These are phyloP conservation scores for Pseudogymnoascus sp. DNA, from an alignment of 2,329 filamentous ascomycete genomes.

Conservation along the genomic window DNA sequence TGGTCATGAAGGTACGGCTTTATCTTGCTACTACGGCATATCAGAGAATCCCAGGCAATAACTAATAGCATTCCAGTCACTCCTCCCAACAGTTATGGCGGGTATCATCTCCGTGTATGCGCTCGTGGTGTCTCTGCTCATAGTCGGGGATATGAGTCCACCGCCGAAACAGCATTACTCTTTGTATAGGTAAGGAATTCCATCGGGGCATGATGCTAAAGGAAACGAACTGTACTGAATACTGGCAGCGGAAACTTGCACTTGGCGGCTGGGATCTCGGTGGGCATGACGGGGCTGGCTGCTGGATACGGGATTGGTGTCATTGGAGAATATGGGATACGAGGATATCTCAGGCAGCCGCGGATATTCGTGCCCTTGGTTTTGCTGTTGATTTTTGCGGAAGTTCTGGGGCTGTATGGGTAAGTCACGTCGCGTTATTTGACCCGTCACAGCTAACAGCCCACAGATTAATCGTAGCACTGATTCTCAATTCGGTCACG, in stretches of 20 bases:
- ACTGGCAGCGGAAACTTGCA: background rate
- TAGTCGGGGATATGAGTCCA: background rate
- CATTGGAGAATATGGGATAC: background rate
- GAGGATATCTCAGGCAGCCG: background rate
- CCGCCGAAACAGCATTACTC: background rate
- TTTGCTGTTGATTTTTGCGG: background rate
- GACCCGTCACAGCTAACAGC: background rate
- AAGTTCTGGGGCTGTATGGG: background rate
- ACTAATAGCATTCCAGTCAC: background rate
- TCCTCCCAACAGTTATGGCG: background rate
- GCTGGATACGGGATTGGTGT: background rate
- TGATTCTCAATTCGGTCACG: background rate
- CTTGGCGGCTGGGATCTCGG: background rate
- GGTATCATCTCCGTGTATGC: background rate
- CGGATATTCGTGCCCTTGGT: constrained; percentile 3
- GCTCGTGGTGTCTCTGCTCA: background rate
- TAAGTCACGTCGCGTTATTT: background rate
- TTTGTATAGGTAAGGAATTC: background rate
- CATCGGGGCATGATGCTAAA: background rate
- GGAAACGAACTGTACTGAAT: background rate
- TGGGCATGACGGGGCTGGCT: background rate
- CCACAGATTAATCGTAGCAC: background rate
- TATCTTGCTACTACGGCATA: background rate
- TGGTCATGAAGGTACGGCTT: background rate
- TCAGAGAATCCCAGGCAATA: background rate